Base-by-base conservation (phyloP, 2,329 filamentous ascomycete species). In the Ophiostoma australiae region DNA sequence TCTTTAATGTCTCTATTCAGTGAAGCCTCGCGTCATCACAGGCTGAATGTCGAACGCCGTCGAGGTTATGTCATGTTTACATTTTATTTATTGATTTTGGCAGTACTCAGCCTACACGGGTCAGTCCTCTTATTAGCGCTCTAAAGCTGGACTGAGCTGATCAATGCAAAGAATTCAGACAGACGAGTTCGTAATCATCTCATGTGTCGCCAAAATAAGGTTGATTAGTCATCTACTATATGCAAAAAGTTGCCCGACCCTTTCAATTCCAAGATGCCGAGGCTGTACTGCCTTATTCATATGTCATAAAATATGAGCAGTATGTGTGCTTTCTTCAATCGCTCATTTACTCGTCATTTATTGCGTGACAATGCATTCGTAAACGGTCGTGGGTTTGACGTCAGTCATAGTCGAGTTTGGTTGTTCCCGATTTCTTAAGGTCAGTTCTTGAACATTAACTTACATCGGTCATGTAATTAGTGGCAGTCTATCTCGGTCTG, bases 291-390 rank as follows among this genome's bases (percentile, higher is more conserved):
- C 15, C 10, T 15, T 15, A 8, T 13, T 13, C 52, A 58, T 58
- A 13, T 58, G 52, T 58, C 52, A 58, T 58, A n/a, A 4, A 58
- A 0, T 27, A 4, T 2, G n/a, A 55, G 11, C n/a, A 23, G n/a
- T 58, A 4, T 31, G 11, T 13, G 4, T 11, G 8, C 8, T 27
- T 11, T 2, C 10, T 58, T n/a, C 10, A 10, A 27, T 58, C 23
- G 52, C 52, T 27, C n/a, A 15, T 58, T 58, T 27, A 58, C 15
- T 58, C 52, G 52, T n/a, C 11, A 27, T 27, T 7, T 58, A 58
- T 58, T 58, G 23, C 52, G 52, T 58, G n/a, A 58, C 52, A 58
- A 27, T 58, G 52, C 52, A 27, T 58, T 58, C 52, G 52, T 58
- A 58, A 58, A 58, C 52, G 4, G 10, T 17, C 20, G 4, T 27